These are phyloP conservation scores for Trichosanthes cucumerina DNA, from an alignment of 306 rosid genomes.

Conservation along the genomic window DNA sequence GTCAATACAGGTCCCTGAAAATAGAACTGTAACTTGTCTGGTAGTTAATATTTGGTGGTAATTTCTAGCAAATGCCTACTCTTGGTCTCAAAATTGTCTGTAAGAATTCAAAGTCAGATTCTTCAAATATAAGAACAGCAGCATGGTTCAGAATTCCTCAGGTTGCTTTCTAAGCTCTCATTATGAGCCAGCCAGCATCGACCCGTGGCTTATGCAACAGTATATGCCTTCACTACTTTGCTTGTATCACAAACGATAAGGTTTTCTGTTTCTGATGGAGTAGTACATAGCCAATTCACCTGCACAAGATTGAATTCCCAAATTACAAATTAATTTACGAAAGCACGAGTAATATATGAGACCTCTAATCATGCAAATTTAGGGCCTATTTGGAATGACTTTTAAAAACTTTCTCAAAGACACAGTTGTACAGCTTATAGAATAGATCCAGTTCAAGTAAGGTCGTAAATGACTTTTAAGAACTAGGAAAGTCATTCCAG, in stretches of 20 bases:
- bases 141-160: background rate
- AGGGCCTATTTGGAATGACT: too few relatives aligned
- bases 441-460: too few relatives aligned
- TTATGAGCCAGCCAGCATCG: background rate
- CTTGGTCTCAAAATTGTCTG: background rate
- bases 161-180: background rate
- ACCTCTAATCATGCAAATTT: too few relatives aligned
- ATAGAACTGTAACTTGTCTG: background rate
- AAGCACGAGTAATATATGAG: constrained; percentile 9
- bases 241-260: constrained; percentile 82
- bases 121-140: background rate
- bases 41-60: background rate
- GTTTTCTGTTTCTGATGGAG: constrained; percentile 65
- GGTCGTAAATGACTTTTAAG: too few relatives aligned
- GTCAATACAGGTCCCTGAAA: background rate
- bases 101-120: background rate
- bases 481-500: too few relatives aligned
- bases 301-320: constrained; percentile 22
- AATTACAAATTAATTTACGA: background rate
- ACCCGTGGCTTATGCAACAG: constrained; percentile 30
- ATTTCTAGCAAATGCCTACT: background rate
- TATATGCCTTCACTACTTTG: constrained; percentile 69
- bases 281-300: constrained; percentile 88
- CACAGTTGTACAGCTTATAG: too few relatives aligned
- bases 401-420: too few relatives aligned